A percentile compares a stretch with the other conserved stretches of the same genome.
phyloP scores from a whole-genome alignment of 169 alveolate species.

The Besnoitia besnoiti region DNA sequence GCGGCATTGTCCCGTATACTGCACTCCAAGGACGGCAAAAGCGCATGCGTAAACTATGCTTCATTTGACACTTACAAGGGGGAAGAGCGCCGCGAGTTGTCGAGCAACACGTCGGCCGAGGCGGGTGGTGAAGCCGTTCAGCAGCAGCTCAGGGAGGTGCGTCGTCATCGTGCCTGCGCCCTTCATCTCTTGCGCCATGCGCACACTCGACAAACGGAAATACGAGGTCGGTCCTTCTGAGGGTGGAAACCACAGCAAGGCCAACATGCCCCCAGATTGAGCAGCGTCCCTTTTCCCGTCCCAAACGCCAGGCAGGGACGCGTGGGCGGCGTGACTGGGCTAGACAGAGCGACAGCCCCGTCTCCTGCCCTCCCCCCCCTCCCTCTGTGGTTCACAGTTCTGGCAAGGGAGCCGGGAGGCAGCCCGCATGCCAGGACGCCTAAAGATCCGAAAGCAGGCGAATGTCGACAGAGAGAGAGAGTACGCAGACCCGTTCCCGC shows the following conservation, averaged over 20 bases:
- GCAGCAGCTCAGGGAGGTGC: slow-evolving; percentile 93
- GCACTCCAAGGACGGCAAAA: no score
- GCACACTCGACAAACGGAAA: slow-evolving; percentile 57
- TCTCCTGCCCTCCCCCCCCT: not conserved
- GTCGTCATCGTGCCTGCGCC: slow-evolving; percentile 59
- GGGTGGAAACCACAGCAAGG: not conserved
- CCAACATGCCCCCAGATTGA: not conserved
- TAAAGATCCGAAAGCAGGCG: no score
- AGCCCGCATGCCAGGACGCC: no score
- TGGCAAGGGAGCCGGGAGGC: no score
- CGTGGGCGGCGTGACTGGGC: no score
- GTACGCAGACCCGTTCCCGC: no score
- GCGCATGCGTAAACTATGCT: no score
- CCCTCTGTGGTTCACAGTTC: no score
- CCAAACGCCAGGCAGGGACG: no score
- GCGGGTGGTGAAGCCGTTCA: slow-evolving; percentile 96
- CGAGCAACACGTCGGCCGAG: slow-evolving; percentile 98
- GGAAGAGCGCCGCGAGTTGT: slow-evolving; percentile 95
- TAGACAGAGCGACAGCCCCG: not conserved
- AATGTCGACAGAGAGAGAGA: no score
- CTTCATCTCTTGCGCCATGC: slow-evolving; percentile 66
- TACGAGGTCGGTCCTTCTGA: slow-evolving; percentile 71
- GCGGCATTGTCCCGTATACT: no score
- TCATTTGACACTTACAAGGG: slow-evolving; percentile 83
- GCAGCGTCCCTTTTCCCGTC: not conserved